Base-by-base conservation (phyloP, 108 stramenopile genomes). In the Nannochloropsis salina region DNA sequence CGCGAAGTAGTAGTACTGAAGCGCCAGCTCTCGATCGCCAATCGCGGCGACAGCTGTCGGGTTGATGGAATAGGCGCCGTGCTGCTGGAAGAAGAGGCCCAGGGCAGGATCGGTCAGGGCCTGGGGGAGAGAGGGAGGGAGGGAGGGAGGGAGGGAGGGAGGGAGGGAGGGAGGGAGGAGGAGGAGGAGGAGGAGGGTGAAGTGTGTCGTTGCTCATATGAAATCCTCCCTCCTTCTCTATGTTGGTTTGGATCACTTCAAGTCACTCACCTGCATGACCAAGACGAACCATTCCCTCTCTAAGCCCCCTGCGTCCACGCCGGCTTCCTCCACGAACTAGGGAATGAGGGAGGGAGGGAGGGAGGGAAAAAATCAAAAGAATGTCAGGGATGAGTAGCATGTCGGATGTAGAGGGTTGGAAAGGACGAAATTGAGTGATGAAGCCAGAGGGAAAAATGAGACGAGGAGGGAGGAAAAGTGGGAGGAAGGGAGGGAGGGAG, bases 231-330 rank as follows among this genome's bases (percentile, higher is more conserved):
- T 51, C 47, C 47, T 12, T 51, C 47, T 51, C 47, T 51, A 9
- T 12, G 10, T 51, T 12, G 10, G 47, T 12, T 82, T 20, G 42
- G 86, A 10, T 31, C 86, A 10, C 8, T 22, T 22, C 80, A 21
- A 12, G 10, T 42, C 80, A n/a, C 80, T 9, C 41, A 21, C 86
- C 43, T 86, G 21, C n/a, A 10, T 12, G 18, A 83, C 43, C 82
- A 86, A 31, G 9, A 80, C 44, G 45, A 86, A 86, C 86, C 86
- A 86, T 41, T 86, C 86, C 18, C 86, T 80, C 82, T 83, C 81
- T 82, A 86, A 21, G 8, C 86, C 86, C 11, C 86, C 86, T 20
- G 86, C 86, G 45, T 86, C 86, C 20, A 86, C 40, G 41, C 86
- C 86, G 40, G 80, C 43, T 41, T 86, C 86, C 11, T 47, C 31